Base-by-base conservation (phyloP, 352 stramenopile species). In the Albugo candida region DNA sequence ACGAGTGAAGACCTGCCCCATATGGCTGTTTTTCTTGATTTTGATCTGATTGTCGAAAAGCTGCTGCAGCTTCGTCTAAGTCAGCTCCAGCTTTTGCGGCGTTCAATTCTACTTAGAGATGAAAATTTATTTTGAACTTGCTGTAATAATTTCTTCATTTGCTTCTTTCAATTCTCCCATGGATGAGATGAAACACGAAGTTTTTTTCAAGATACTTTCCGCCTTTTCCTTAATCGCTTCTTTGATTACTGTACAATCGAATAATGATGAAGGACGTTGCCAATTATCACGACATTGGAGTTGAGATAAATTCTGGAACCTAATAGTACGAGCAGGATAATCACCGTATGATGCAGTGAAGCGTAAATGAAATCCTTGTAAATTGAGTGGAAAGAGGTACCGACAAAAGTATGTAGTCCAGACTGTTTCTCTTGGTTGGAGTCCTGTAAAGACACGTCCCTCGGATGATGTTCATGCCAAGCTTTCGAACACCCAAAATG, bases 361-460 rank as follows among this genome's bases (percentile, higher is more conserved):
- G 3, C 17, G 8, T 24, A 43, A 10, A 3, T 43, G 38, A 8
- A 43, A 19, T 19, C 17, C 17, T 24, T 3, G 3, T 43, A 19
- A 8, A 43, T 24, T 19, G 17, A 24, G 8, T 8, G 17, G 38
- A 19, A 43, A 43, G 20, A 19, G 38, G 8, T 24, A 10, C 38
- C 20, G 38, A 36, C 1, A 59, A 13, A 1, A 59, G 47, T 18
- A 62, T 34, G 54, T 55, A 65, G 38, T 65, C 58, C 0, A 65
- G 43, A 8, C 58, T 19, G 49, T 55, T n/a, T 55, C 49, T 17
- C 41, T 27, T 16, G 51, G 41, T 13, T 36, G 14, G 6, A 49
- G 54, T 18, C 46, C 47, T 1, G 47, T 35, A 31, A 49, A 53
- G 17, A 49, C 46, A 1, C 21, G n/a, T 3, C 13, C 4, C 5